Conservation (phyloP, 768 basidiomycete species). For the Trametes villosa region DNA sequence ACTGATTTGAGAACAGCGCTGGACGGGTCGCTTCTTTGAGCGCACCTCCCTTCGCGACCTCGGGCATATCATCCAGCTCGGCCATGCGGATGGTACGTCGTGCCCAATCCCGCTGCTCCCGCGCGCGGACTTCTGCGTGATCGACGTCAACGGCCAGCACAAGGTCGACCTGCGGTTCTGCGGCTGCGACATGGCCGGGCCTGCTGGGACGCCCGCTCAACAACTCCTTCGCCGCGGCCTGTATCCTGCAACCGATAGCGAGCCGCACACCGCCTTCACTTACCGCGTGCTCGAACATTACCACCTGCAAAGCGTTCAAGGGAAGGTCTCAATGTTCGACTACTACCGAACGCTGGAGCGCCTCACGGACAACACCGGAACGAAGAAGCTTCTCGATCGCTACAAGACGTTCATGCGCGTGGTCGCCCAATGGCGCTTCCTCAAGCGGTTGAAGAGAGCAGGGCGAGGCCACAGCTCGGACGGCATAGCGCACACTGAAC, state of each 20-base stretch:
- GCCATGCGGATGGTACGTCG: background rate
- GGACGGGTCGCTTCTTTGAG: background rate
- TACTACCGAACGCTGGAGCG: slow-evolving; percentile 35
- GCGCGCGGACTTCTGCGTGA: background rate
- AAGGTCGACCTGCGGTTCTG: background rate
- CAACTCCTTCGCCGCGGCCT: background rate
- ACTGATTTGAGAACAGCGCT: too few relatives aligned
- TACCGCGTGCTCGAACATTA: slow-evolving; percentile 4
- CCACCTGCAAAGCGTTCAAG: slow-evolving; percentile 40
- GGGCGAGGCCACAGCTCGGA: slow-evolving; percentile 25
- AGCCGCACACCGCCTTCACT: slow-evolving; percentile 1
- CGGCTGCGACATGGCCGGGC: background rate
- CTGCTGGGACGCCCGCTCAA: background rate
- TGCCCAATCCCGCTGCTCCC: background rate
- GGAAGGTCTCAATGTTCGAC: slow-evolving; percentile 38
- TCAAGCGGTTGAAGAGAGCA: slow-evolving; percentile 27
- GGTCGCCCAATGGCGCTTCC: slow-evolving; percentile 23
- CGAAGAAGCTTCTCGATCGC: slow-evolving; percentile 16
- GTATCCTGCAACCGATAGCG: background rate
- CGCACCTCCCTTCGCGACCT: background rate
- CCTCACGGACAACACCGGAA: slow-evolving; percentile 36
- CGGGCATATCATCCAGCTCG: background rate
- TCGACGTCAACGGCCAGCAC: slow-evolving; percentile 5
- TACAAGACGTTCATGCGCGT: slow-evolving; percentile 19
- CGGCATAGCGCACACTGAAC: slow-evolving; percentile 9